These are phyloP conservation scores for Penicillium aurantiogriseum DNA, from an alignment of 2,329 filamentous ascomycete species.

Conservation along the genomic window DNA sequence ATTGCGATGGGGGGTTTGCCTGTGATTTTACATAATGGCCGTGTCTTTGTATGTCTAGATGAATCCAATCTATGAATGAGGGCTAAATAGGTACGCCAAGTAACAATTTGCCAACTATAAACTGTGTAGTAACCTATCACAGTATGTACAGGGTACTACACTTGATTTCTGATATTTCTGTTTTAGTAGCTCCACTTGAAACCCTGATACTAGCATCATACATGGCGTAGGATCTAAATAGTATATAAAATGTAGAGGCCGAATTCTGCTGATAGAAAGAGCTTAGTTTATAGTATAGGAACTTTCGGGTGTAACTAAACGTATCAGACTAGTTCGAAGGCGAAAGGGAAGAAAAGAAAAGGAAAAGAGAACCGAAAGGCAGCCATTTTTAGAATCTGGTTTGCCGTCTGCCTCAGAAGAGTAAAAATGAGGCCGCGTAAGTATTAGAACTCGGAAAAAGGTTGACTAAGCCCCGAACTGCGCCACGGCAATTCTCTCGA, in stretches of 20 bases:
- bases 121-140: no score
- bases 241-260: neutral
- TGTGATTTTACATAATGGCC: constrained; percentile 25
- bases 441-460: neutral
- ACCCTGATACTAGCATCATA: neutral
- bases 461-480: constrained; percentile 6
- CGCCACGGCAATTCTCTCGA: neutral
- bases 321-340: neutral
- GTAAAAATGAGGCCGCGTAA: constrained; percentile 1
- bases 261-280: neutral
- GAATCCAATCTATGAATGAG: constrained; percentile 16
- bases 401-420: no score
- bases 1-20: constrained; percentile 18
- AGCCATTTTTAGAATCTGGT: no score
- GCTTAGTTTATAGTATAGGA: neutral
- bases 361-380: no score
- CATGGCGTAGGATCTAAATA: no score
- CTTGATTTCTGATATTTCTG: no score
- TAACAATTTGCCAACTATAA: neutral
- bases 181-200: neutral
- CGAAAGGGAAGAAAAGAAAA: neutral
- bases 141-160: no score
- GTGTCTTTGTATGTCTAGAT: constrained; percentile 21
- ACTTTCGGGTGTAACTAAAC: neutral
- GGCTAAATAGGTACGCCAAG: no score